These are phyloP conservation scores for Salvia hispanica DNA, from an alignment of 257 asterid species.

Conservation along the genomic window DNA sequence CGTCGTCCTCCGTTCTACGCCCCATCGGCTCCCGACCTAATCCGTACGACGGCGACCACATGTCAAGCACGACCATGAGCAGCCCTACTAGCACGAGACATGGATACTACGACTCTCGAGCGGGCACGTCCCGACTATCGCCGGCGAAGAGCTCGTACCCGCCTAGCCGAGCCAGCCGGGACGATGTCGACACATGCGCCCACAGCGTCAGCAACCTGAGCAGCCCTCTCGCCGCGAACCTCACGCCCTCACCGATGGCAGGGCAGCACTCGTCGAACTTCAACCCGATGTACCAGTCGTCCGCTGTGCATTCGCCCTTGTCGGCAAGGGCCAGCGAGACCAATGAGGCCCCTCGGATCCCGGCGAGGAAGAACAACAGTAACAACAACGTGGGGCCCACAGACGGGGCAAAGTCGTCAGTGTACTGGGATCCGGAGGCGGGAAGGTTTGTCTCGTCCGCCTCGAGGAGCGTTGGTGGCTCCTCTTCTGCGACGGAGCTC, in stretches of 20 bases:
- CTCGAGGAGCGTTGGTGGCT: constrained; percentile 41
- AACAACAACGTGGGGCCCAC: constrained; percentile 15
- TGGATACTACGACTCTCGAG: constrained; percentile 56
- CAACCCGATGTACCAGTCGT: constrained; percentile 65
- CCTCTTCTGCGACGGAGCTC: constrained; percentile 73
- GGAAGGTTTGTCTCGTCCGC: constrained; percentile 71
- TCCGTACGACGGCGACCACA: constrained; percentile 54
- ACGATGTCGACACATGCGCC: no score
- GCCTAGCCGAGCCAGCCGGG: constrained; percentile 44
- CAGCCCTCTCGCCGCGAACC: constrained; percentile 74
- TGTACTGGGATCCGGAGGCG: constrained; percentile 85
- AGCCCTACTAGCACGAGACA: constrained; percentile 73
- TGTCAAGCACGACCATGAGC: constrained; percentile 62
- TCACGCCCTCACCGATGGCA: constrained; percentile 50
- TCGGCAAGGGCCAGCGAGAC: constrained; percentile 42
- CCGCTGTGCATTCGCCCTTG: constrained; percentile 57
- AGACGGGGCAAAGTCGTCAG: constrained; percentile 59
- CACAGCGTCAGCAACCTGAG: constrained; percentile 67
- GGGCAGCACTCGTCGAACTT: constrained; percentile 49
- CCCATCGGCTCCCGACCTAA: constrained; percentile 63
- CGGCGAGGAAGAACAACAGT: constrained; percentile 45
- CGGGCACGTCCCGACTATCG: constrained; percentile 65
- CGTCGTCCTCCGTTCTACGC: constrained; percentile 86
- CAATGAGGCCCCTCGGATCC: constrained; percentile 21
- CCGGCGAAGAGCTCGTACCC: constrained; percentile 76